Percentiles rank a stretch among this genome's conserved stretches.
Evolutionary conservation across 768 basidiomycete species (phyloP).

Genomic region (Agaricus subrufescens): DNA sequence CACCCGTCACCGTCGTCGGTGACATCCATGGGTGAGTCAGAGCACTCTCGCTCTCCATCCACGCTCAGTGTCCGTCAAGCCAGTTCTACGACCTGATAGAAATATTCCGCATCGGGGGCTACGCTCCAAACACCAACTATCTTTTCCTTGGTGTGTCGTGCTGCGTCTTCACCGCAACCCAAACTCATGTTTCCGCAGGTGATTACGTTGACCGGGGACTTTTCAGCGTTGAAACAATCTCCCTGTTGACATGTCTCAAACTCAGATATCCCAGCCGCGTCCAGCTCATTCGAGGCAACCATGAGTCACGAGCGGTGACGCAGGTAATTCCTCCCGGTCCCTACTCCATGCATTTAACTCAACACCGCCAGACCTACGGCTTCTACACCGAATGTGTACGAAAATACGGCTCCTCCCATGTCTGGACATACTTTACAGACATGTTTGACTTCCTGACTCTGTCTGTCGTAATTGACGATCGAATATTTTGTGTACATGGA

Average conservation of each 20-base stretch:
- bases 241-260: slow-evolving; percentile 93
- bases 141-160: slow-evolving; percentile 82
- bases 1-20: slow-evolving; percentile 97
- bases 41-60: slow-evolving; percentile 3
- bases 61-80: slow-evolving; percentile 49
- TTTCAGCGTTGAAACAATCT: slow-evolving; percentile 98
- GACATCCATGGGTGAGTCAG: slow-evolving; percentile 94
- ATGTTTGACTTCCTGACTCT: slow-evolving; percentile 99
- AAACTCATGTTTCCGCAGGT: slow-evolving; percentile 43
- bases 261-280: slow-evolving; percentile 95
- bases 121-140: slow-evolving; percentile 95
- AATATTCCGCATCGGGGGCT: slow-evolving; percentile 98
- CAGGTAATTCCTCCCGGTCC: slow-evolving; percentile 58
- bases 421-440: slow-evolving; percentile 99
- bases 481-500: slow-evolving; percentile 98
- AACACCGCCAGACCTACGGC: slow-evolving; percentile 77
- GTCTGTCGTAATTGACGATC: slow-evolving; percentile 97
- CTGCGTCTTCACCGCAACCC: neutral
- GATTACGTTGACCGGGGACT: slow-evolving; percentile 98
- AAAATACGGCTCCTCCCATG: slow-evolving; percentile 93
- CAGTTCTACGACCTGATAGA: slow-evolving; percentile 99
- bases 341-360: slow-evolving; percentile 22
- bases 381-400: slow-evolving; percentile 98
- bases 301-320: slow-evolving; percentile 96
- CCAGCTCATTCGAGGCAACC: slow-evolving; percentile 95